A percentile compares a stretch with the other conserved stretches of the same genome.
Conservation (phyloP, 2,329 filamentous ascomycete genomes). For the Paecilomyces variotii region DNA sequence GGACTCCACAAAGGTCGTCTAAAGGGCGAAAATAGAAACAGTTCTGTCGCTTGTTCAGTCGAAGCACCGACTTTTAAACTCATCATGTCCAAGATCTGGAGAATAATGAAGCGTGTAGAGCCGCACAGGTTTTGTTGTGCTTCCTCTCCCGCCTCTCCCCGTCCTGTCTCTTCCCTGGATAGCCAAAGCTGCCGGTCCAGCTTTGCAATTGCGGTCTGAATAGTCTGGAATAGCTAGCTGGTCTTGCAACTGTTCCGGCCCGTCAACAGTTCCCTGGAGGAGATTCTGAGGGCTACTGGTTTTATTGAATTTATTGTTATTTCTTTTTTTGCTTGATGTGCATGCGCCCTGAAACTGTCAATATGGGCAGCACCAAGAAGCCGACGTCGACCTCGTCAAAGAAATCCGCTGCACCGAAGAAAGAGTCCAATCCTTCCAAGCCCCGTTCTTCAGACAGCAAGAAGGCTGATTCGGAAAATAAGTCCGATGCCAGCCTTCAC, state of each 20-base stretch:
- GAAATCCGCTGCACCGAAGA: neutral
- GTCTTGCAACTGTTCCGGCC: neutral
- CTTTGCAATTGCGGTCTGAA: conserved; percentile 26
- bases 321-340: neutral
- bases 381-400: neutral
- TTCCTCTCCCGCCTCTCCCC: conserved; percentile 6
- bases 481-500: conserved; percentile 64
- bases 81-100: conserved; percentile 9
- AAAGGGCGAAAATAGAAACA: conserved; percentile 15
- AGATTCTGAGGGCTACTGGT: conserved; percentile 4
- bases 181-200: conserved; percentile 35
- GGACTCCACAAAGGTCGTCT: conserved; percentile 1
- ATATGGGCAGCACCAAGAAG: conserved; percentile 2
- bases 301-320: neutral
- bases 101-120: conserved; percentile 6
- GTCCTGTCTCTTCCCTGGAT: conserved; percentile 21
- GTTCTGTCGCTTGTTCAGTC: conserved; percentile 1
- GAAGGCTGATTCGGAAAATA: neutral
- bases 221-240: conserved; percentile 10
- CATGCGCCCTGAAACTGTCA: conserved; percentile 6
- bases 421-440: neutral
- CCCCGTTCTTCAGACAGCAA: neutral
- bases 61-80: conserved; percentile 8
- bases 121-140: conserved; percentile 2
- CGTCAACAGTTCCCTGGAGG: neutral